Base-by-base conservation (phyloP, 345 rosid species). In the Euphorbia pulcherrima region DNA sequence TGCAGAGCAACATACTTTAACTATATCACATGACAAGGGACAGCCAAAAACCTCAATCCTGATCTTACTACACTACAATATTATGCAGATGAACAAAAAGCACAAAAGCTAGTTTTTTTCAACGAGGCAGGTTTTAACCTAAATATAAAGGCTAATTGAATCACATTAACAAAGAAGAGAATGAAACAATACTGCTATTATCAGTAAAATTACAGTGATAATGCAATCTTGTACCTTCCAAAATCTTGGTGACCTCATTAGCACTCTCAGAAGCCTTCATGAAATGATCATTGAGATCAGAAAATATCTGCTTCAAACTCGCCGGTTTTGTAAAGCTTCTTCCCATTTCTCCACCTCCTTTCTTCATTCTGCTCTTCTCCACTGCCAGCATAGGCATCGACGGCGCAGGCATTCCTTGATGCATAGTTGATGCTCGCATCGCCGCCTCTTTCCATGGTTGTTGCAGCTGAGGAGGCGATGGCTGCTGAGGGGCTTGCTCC, bases 191-290 rank as follows among this genome's bases (percentile, higher is more conserved):
- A 92, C 98, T 93, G 53, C 97, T 75, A 81, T 92, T 89, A 80
- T 95, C 97, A 1, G 97, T 97, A 70, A 92, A 95, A 79, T 95
- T 95, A n/a, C 97, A 95, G 80, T 95, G 99, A 80, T 90, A 95
- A 87, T 92, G 96, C 71, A 95, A 74, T 69, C 96, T 77, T 5
- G 97, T 86, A 24, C 97, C 97, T 87, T 95, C 97, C 78, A 95
- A 70, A 92, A 94, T 84, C 85, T 87, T 95, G 1, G 96, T 92
- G 68, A 95, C 97, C 53, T 87, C 97, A 24, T 92, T 93, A 8
- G 96, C 96, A 82, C 96, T 88, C 72, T 95, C 90, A 11, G 84
- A 91, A 30, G 99, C 97, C 79, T 83, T 85, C 77, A 95, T 77
- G 78, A 95, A 95, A 68, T 83, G 85, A 82, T 92, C 92, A 86